Conservation (phyloP, 371 early-diverging fungal genomes). For the Haplosporangium sp. region DNA sequence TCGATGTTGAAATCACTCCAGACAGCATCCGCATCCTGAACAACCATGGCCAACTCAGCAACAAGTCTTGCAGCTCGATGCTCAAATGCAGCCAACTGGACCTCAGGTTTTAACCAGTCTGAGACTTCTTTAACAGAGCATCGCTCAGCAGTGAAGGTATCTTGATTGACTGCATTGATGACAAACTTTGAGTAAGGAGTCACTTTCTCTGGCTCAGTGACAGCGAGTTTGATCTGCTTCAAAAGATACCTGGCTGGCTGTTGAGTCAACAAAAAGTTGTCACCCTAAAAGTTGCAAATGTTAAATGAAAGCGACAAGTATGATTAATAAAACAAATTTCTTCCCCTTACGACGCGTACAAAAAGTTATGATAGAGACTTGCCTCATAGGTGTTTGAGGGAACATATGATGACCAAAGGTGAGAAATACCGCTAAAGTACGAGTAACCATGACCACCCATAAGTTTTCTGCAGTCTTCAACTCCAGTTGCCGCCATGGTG, state of each 20-base stretch:
- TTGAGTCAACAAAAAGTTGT: slow-evolving; percentile 80
- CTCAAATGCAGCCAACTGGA: slow-evolving; percentile 69
- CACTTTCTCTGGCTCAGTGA: slow-evolving; percentile 57
- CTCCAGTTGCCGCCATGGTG: slow-evolving; percentile 73
- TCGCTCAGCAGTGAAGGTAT: slow-evolving; percentile 38
- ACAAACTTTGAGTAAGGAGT: slow-evolving; percentile 50
- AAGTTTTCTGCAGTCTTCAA: slow-evolving; percentile 82
- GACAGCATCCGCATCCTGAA: slow-evolving; percentile 53
- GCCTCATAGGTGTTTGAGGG: slow-evolving; percentile 74
- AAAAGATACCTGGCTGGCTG: slow-evolving; percentile 75
- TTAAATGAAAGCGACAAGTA: not conserved
- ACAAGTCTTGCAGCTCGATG: slow-evolving; percentile 71
- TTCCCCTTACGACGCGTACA: not conserved
- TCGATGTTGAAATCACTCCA: slow-evolving; percentile 71
- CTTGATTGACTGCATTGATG: slow-evolving; percentile 36
- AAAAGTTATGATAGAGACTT: not conserved
- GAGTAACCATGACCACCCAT: slow-evolving; percentile 91
- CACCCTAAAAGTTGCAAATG: slow-evolving; percentile 59
- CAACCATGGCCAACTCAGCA: slow-evolving; percentile 56
- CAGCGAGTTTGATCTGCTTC: slow-evolving; percentile 63
- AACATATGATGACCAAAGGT: slow-evolving; percentile 71
- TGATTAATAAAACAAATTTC: not conserved
- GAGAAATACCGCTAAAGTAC: slow-evolving; percentile 77
- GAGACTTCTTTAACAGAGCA: slow-evolving; percentile 19
- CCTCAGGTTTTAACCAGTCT: slow-evolving; percentile 57